A percentile compares a stretch with the other conserved stretches of the same genome.
Evolutionary conservation across 2,329 filamentous ascomycete genomes (phyloP).

Genomic region (Alternaria longipes): DNA sequence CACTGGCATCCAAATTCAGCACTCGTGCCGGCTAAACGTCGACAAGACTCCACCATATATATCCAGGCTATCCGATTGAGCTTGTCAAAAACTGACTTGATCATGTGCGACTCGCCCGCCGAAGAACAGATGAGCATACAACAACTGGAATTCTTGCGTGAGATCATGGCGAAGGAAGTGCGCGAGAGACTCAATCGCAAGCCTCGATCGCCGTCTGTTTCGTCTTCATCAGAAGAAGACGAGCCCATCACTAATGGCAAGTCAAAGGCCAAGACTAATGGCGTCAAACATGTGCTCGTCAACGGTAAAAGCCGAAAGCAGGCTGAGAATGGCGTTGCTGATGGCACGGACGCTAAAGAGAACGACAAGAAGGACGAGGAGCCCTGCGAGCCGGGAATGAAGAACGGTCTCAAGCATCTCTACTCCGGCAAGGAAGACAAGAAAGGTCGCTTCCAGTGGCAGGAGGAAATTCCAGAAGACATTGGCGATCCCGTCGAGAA

Average conservation of each 20-base stretch:
- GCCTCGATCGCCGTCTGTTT: not conserved
- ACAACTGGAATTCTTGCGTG: not conserved
- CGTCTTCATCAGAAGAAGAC: conserved; percentile 13
- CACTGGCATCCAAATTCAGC: not conserved
- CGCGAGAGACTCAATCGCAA: not conserved
- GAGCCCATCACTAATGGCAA: not conserved
- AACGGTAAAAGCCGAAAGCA: conserved; percentile 19
- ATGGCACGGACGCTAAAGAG: conserved; percentile 10
- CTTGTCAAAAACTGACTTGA: not conserved
- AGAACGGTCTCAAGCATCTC: conserved; percentile 56
- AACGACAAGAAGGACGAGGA: conserved; percentile 22
- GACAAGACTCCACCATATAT: not conserved
- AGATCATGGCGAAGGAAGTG: not conserved
- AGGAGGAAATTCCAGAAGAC: conserved; percentile 47
- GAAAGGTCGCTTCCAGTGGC: conserved; percentile 47
- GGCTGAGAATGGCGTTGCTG: not conserved
- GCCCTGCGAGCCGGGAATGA: conserved; percentile 48
- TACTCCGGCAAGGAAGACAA: conserved; percentile 59
- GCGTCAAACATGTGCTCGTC: conserved; percentile 22
- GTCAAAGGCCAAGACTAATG: conserved; percentile 10
- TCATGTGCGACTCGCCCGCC: conserved; percentile 15
- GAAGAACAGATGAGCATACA: not conserved
- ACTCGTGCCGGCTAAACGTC: not conserved
- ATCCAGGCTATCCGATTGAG: not conserved
- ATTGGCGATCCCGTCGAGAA: conserved; percentile 62